A percentile compares a stretch with the other conserved stretches of the same genome.
phyloP scores from a whole-genome alignment of 148 eudicot genomes.

The Cornus florida region DNA sequence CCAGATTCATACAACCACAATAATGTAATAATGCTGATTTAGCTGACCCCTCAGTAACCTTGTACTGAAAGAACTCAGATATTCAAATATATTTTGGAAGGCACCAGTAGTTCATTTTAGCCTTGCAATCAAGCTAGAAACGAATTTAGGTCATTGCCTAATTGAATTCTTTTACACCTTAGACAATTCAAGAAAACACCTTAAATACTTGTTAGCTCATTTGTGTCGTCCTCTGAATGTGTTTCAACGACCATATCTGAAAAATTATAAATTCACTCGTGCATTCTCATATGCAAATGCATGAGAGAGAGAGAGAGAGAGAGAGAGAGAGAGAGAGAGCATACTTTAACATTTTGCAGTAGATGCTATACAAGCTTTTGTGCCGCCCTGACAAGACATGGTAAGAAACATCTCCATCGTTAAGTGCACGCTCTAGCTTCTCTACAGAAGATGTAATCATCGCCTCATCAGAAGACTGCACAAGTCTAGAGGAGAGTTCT shows the following conservation, averaged over 20 bases:
- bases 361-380: constrained; percentile 90
- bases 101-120: background rate
- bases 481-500: constrained; percentile 72
- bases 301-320: too few relatives aligned
- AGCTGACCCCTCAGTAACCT: background rate
- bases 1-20: background rate
- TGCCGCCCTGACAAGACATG: constrained; percentile 76
- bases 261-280: too few relatives aligned
- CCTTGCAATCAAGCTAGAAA: background rate
- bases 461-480: constrained; percentile 63
- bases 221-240: background rate
- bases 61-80: background rate
- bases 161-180: background rate
- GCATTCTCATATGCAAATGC: too few relatives aligned
- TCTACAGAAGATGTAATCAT: constrained; percentile 61
- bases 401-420: constrained; percentile 50
- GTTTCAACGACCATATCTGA: background rate
- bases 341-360: constrained; percentile 89
- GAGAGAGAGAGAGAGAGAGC: constrained; percentile 25
- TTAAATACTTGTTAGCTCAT: background rate
- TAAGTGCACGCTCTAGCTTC: constrained; percentile 67
- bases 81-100: too few relatives aligned
- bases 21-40: background rate
- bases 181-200: too few relatives aligned
- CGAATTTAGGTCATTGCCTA: background rate